Evolutionary conservation across 306 rosid species (phyloP), one percentile per base, ranked within the genome.

Genomic region (Oxytropis ochrocephala): DNA sequence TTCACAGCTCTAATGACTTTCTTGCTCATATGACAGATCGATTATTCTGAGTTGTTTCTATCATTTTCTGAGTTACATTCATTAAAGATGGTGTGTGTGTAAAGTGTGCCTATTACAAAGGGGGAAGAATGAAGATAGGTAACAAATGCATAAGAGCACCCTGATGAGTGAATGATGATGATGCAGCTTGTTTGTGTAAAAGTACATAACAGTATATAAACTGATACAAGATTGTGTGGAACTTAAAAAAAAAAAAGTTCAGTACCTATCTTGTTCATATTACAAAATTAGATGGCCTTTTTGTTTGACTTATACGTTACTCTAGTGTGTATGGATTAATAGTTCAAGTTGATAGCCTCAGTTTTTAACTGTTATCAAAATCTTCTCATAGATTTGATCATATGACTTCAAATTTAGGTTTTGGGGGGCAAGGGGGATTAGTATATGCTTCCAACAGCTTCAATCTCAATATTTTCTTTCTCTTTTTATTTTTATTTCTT

Each of bases 1-100:
- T 43, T 79, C 59, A 10, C 74, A 10, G 78, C 82, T 2, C 42
- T 79, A 1, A 2, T 80, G 29, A 79, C 88, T 24, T 80, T 88
- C 33, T 36, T 81, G 56, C 29, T 84, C 39, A 74, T 81, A 74
- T 81, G 70, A 67, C 86, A 7, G 77, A 81, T 21, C 81, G 60
- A 7, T 58, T 81, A 70, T 18, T 17, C 42, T 43, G 17, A 62
- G 47, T 44, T 11, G 24, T n/a, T 14, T n/a, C 29, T 24, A 24
- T 51, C 56, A 6, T 59, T 4, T 3, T 24, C 24, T 16, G n/a
- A 19, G 48, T 75, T 41, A 55, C 63, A 55, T 19, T 30, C 29
- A 17, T 57, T 42, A 35, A 53, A 19, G 38, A 41, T 14, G 43
- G 13, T 60, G 41, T 51, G 65, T 24, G 29, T 24, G 2, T 24